Percentiles rank a stretch among this genome's conserved stretches.
phyloP scores from a whole-genome alignment of 805 yeast genomes.

The Candida maesae region DNA sequence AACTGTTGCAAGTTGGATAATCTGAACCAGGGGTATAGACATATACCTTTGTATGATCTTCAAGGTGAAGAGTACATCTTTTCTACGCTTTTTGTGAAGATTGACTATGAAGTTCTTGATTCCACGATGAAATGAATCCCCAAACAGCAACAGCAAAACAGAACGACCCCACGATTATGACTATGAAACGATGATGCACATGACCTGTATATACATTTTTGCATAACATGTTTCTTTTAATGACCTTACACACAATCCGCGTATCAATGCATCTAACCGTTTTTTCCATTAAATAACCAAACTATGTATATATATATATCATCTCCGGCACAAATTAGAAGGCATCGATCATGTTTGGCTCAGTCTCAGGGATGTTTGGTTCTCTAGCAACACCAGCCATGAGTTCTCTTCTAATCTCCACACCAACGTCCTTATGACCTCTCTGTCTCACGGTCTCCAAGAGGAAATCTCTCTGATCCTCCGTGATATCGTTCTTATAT shows the following conservation, averaged over 20 bases:
- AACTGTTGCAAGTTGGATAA: constrained; percentile 58
- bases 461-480: constrained; percentile 93
- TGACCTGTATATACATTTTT: too few relatives aligned
- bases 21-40: constrained; percentile 76
- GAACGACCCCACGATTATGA: too few relatives aligned
- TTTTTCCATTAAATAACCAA: background rate
- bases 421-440: constrained; percentile 83
- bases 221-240: background rate
- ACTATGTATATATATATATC: background rate
- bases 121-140: too few relatives aligned
- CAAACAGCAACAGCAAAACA: too few relatives aligned
- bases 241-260: background rate
- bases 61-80: constrained; percentile 77
- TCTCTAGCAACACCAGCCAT: constrained; percentile 78
- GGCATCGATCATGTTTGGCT: constrained; percentile 30
- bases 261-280: background rate
- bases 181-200: too few relatives aligned
- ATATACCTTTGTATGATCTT: constrained; percentile 68
- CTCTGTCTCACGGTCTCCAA: constrained; percentile 88
- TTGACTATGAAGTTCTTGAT: constrained; percentile 14
- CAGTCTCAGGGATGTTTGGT: constrained; percentile 26
- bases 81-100: constrained; percentile 47
- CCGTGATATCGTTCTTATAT: constrained; percentile 97
- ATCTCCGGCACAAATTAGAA: constrained; percentile 14
- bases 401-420: constrained; percentile 91